Percentiles rank a stretch among this genome's conserved stretches.
Conservation (phyloP, 805 yeast genomes). For the Lachancea sp. region DNA sequence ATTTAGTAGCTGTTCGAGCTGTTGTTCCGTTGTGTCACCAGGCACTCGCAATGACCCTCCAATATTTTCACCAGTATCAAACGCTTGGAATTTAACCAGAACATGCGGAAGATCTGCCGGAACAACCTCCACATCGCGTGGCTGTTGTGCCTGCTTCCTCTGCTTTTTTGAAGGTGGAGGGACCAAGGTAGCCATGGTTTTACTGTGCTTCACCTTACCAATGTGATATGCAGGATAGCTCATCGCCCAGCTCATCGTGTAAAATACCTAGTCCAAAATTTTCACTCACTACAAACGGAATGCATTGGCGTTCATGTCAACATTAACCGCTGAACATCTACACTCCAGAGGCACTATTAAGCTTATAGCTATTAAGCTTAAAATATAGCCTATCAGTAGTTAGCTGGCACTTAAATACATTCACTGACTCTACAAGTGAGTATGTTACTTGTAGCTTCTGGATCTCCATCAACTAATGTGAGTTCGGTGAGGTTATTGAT, state of each 20-base stretch:
- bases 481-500: too few species aligned
- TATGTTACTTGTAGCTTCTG: too few species aligned
- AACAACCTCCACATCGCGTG: conserved; percentile 63
- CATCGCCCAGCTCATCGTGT: conserved; percentile 7
- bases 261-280: background rate
- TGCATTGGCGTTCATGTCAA: background rate
- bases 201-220: background rate
- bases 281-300: conserved; percentile 4
- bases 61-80: conserved; percentile 81
- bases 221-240: conserved; percentile 6
- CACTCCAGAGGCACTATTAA: too few species aligned
- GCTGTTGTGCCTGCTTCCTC: conserved; percentile 73
- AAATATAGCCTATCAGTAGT: background rate
- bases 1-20: conserved; percentile 81
- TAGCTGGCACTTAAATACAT: too few species aligned
- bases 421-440: too few species aligned
- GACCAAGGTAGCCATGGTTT: conserved; percentile 75
- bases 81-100: conserved; percentile 80
- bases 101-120: conserved; percentile 85
- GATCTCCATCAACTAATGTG: too few species aligned
- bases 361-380: background rate
- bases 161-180: conserved; percentile 94
- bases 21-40: conserved; percentile 76
- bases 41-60: conserved; percentile 90
- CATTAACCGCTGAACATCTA: background rate